Conservation (phyloP, 495 filamentous ascomycete genomes). For the Neurospora sp. region DNA sequence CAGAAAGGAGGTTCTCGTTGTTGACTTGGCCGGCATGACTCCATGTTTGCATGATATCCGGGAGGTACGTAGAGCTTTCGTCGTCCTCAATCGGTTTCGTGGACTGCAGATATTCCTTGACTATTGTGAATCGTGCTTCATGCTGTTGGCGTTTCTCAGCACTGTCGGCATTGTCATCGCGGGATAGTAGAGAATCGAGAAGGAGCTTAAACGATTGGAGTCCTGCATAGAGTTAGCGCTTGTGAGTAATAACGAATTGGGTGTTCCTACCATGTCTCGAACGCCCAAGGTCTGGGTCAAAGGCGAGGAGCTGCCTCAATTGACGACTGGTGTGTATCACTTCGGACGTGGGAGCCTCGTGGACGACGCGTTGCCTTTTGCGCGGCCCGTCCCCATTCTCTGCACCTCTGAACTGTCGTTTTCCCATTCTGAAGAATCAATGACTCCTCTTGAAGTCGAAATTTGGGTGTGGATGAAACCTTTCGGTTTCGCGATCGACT, state of each 20-base stretch:
- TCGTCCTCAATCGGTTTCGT: slow-evolving; percentile 50
- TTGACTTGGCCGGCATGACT: slow-evolving; percentile 59
- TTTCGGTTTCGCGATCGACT: neutral
- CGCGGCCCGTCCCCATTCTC: slow-evolving; percentile 18
- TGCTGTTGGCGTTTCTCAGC: slow-evolving; percentile 27
- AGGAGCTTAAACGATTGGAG: slow-evolving; percentile 69
- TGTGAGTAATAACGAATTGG: neutral
- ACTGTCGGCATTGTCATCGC: slow-evolving; percentile 27
- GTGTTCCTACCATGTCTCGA: slow-evolving; percentile 53
- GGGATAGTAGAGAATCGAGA: slow-evolving; percentile 52
- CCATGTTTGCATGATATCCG: slow-evolving; percentile 73
- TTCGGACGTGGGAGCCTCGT: slow-evolving; percentile 40
- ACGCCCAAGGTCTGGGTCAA: slow-evolving; percentile 51
- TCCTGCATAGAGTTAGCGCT: slow-evolving; percentile 32
- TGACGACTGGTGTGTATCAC: slow-evolving; percentile 50
- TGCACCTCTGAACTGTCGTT: slow-evolving; percentile 25
- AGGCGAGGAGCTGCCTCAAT: slow-evolving; percentile 52
- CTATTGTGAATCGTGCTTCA: slow-evolving; percentile 41
- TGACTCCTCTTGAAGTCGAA: neutral
- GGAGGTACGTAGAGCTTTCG: slow-evolving; percentile 48
- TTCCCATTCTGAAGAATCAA: slow-evolving; percentile 24
- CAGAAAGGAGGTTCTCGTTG: slow-evolving; percentile 63
- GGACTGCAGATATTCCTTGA: slow-evolving; percentile 63
- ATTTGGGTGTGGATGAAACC: neutral
- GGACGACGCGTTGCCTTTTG: slow-evolving; percentile 28